A percentile compares a stretch with the other conserved stretches of the same genome.
These are phyloP conservation scores for Glomus cerebriforme DNA, from an alignment of 192 early-diverging fungal genomes.

Conservation along the genomic window DNA sequence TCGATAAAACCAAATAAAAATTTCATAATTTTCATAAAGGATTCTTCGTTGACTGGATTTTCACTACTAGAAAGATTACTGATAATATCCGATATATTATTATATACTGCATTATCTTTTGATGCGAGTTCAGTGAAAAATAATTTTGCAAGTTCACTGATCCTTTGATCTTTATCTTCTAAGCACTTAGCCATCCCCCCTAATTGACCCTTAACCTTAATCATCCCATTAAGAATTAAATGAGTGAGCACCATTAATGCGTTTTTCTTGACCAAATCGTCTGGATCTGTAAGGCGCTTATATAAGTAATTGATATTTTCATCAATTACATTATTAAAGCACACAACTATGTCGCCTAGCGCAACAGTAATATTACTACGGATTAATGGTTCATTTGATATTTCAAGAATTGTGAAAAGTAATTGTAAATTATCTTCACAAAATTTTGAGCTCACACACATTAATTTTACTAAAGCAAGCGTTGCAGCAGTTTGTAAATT, in stretches of 20 bases:
- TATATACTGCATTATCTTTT: conserved; percentile 99
- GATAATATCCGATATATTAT: conserved; percentile 98
- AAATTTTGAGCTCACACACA: conserved; percentile 95
- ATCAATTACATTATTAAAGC: conserved; percentile 96
- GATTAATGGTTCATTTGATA: conserved; percentile 80
- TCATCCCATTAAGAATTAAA: conserved; percentile 97
- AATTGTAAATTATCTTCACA: conserved; percentile 92
- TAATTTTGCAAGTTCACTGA: conserved; percentile 88
- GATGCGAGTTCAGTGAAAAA: conserved; percentile 95
- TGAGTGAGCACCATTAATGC: conserved; percentile 98
- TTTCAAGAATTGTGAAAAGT: conserved; percentile 87
- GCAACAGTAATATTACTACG: conserved; percentile 95
- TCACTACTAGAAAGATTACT: conserved; percentile 77
- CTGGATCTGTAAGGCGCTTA: conserved; percentile 82
- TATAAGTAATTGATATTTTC: conserved; percentile 96
- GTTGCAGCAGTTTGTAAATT: conserved; percentile 88
- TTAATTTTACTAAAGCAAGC: conserved; percentile 90
- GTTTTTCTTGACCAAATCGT: conserved; percentile 89
- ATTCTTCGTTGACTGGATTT: conserved; percentile 75
- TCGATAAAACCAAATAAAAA: conserved; percentile 96
- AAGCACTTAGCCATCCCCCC: conserved; percentile 98
- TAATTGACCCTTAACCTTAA: conserved; percentile 98
- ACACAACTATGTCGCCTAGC: conserved; percentile 97
- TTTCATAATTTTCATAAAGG: conserved; percentile 89
- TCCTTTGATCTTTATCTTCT: conserved; percentile 82